These are phyloP conservation scores for Cucumis cinereus DNA, from an alignment of 306 rosid genomes.

Conservation along the genomic window DNA sequence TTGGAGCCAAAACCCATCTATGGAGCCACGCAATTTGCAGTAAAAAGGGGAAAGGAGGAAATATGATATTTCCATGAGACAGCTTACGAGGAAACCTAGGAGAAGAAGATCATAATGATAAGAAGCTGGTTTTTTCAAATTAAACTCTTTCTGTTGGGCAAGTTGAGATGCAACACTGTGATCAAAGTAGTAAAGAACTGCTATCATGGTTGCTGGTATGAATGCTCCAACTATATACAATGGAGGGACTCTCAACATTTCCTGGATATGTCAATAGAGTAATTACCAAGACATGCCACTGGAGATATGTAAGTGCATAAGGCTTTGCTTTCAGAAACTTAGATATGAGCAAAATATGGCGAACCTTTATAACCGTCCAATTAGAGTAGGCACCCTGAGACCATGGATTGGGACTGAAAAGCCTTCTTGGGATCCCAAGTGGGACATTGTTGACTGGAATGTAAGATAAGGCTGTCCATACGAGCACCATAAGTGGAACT, in stretches of 20 bases:
- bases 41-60: neutral
- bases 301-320: constrained; percentile 4
- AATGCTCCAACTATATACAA: constrained; percentile 83
- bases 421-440: constrained; percentile 80
- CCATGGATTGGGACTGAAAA: constrained; percentile 97
- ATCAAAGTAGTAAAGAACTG: constrained; percentile 92
- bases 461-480: constrained; percentile 85
- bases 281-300: constrained; percentile 16
- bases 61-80: constrained; percentile 1
- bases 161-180: constrained; percentile 97
- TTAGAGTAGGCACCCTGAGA: constrained; percentile 87
- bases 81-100: constrained; percentile 66
- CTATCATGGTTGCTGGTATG: constrained; percentile 94
- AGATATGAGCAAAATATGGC: constrained; percentile 4
- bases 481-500: constrained; percentile 82
- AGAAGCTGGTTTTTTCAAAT: constrained; percentile 84
- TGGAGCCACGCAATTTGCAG: neutral
- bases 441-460: constrained; percentile 77
- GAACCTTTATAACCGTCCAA: constrained; percentile 86
- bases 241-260: constrained; percentile 76
- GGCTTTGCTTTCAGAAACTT: neutral
- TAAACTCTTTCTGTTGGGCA: constrained; percentile 89
- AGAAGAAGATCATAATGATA: constrained; percentile 92
- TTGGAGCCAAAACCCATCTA: neutral
- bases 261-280: constrained; percentile 42